Base-by-base conservation (phyloP, 148 eudicot genomes). In the Hydrangea macrophylla region DNA sequence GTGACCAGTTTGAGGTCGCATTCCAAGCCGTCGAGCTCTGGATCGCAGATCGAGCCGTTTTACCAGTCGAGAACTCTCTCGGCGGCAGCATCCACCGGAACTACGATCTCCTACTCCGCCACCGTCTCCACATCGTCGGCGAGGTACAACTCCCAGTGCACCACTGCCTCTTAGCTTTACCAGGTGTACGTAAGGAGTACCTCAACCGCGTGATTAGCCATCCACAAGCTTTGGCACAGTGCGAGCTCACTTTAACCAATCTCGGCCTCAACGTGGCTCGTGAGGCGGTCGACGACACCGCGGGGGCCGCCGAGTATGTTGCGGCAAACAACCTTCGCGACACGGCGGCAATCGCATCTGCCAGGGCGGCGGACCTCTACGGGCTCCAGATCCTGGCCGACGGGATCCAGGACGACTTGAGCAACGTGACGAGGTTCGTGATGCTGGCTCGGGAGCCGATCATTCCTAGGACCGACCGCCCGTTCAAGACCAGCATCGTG, bases 401-500 rank as follows among this genome's bases (percentile, higher is more conserved):
- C 63, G 96, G 96, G n/a, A 90, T 92, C 59, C 98, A 92, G 51
- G 98, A 92, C 55, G 98, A 92, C 60, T 74, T 88, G 1, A 79
- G 96, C 28, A 93, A 93, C 61, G 90, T 93, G 33, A 93, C 98
- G 5, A 84, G 98, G 30, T 93, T 93, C 73, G 90, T 90, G 69
- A 94, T 94, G 96, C 80, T 94, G 42, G 97, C 98, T 0, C 80
- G 98, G 18, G 98, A 94, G 60, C 97, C 98, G 0, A 86, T 94
- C n/a, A 90, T 94, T 20, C 98, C 96, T 0, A 71, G 97, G 1
- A 85, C 83, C 0, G 98, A 94, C 37, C 70, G 97, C 9, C 98
- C 98, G 18, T 94, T 94, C 82, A 94, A 90, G 75, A 94, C 98
- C 9, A 90, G 97, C 86, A 94, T 94, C 20, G 98, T 94, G 13